A percentile compares a stretch with the other conserved stretches of the same genome.
Conservation (phyloP, 345 rosid genomes). For the Sonneratia caseolaris region DNA sequence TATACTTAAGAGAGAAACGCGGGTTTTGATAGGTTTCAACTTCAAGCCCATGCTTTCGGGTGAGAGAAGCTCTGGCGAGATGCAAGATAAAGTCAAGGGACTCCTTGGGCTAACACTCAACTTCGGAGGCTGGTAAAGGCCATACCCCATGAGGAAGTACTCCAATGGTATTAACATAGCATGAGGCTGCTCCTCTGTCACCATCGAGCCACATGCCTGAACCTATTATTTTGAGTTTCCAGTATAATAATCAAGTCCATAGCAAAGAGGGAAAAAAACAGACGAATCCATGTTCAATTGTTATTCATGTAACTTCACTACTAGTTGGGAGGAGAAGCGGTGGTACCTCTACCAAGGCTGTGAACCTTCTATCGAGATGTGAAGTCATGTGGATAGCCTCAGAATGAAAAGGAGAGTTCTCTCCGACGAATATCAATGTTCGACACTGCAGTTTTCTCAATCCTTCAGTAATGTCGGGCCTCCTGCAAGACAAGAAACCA, state of each 20-base stretch:
- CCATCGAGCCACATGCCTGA: constrained; percentile 90
- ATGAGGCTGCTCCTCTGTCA: constrained; percentile 94
- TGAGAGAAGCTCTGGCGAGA: constrained; percentile 91
- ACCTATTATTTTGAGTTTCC: constrained; percentile 36
- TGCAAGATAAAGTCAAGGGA: constrained; percentile 69
- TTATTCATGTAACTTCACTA: not conserved
- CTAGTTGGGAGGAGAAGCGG: too few relatives aligned
- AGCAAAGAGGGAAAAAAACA: not conserved
- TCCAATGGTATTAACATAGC: constrained; percentile 95
- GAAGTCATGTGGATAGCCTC: constrained; percentile 87
- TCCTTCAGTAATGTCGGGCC: constrained; percentile 76
- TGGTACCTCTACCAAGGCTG: constrained; percentile 82
- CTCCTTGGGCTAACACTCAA: constrained; percentile 79
- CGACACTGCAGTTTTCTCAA: constrained; percentile 66
- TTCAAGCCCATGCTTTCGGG: constrained; percentile 99
- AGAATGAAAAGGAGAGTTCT: constrained; percentile 67
- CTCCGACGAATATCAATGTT: constrained; percentile 83
- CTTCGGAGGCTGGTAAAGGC: constrained; percentile 59
- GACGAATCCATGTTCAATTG: not conserved
- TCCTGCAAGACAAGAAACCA: constrained; percentile 34
- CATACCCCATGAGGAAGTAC: constrained; percentile 76
- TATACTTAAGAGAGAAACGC: constrained; percentile 22
- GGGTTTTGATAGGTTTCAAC: constrained; percentile 87
- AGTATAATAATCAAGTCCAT: not conserved
- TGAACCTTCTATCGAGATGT: constrained; percentile 62